phyloP scores from a whole-genome alignment of 768 basidiomycete species.

The Tricholoma hemisulphureum region DNA sequence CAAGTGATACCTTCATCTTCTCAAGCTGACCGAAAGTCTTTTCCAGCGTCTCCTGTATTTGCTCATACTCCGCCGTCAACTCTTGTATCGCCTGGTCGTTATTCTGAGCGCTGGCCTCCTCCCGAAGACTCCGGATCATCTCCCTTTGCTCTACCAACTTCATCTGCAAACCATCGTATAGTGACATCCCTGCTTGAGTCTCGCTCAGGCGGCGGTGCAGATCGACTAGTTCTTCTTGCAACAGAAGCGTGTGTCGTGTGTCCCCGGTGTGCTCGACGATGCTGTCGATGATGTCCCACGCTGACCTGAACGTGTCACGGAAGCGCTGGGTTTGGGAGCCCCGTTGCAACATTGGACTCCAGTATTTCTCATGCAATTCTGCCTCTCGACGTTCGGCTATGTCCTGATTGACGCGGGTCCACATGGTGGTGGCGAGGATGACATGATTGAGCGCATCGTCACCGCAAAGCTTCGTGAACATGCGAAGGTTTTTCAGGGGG shows the following conservation, averaged over 20 bases:
- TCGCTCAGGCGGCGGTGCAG: conserved; percentile 22
- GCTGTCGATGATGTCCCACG: background rate
- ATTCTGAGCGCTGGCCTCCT: conserved; percentile 9
- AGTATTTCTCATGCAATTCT: background rate
- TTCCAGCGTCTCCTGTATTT: conserved; percentile 21
- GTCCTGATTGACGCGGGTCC: background rate
- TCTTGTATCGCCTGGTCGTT: conserved; percentile 14
- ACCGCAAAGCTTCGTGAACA: conserved; percentile 43
- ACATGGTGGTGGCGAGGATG: background rate
- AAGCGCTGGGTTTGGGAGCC: background rate
- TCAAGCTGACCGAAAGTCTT: conserved; percentile 21
- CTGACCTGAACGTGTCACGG: background rate
- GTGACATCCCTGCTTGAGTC: conserved; percentile 29
- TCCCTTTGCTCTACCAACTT: conserved; percentile 25
- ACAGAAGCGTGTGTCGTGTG: background rate
- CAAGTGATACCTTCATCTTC: conserved; percentile 23
- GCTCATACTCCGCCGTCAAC: conserved; percentile 15
- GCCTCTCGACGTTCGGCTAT: background rate
- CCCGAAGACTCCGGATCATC: conserved; percentile 14
- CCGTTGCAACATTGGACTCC: background rate
- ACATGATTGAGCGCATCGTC: background rate
- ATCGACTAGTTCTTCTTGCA: background rate
- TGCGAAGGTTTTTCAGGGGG: conserved; percentile 38
- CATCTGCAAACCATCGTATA: conserved; percentile 24
- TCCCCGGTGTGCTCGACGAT: background rate